Evolutionary conservation across 2,329 filamentous ascomycete species (phyloP), one percentile per base, ranked within the genome.

Genomic region (Rosellinia necatrix): DNA sequence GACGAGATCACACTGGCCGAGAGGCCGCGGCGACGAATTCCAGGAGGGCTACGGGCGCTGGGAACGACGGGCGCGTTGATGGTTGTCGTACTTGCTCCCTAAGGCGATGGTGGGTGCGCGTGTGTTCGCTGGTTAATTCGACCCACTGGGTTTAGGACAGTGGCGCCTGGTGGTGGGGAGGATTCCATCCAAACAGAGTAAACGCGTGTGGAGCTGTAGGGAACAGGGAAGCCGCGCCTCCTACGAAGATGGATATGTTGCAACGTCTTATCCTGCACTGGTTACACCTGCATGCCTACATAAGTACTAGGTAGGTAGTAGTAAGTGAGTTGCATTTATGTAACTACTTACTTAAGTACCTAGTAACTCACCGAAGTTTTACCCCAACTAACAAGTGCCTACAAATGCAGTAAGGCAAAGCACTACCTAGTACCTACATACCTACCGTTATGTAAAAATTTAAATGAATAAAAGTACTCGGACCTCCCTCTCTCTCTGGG

Each of bases 1-100:
- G 60, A 65, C 60, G 60, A 62, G 64, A 66, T 58, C 64, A 64
- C 70, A 35, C 55, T 63, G 43, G 38, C 47, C 44, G 46, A 46
- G 44, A 49, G 50, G 34, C 27, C 47, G 30, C 35, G 49, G 51
- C 47, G 51, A 56, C 38, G 41, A 34, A 34, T 48, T 56, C 47
- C 15, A 37, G 13, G 50, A 17, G 56, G 38, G 38, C 15, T 59
- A 53, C 52, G 56, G 59, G 51, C 9, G 32, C 25, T 59, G 52
- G 29, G 25, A 30, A 52, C 12, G 40, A 43, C 29, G 30, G 43
- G 56, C 61, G 62, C 59, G 49, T 42, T 60, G 61, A 40, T 52
- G 46, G 22, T 48, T 41, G 42, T 27, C 19, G 32, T 44, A 7
- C 49, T 44, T 50, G 19, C 25, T 27, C n/a, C 32, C 22, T n/a